These are phyloP conservation scores for Rhodocollybia butyracea DNA, from an alignment of 768 basidiomycete species.

Conservation along the genomic window DNA sequence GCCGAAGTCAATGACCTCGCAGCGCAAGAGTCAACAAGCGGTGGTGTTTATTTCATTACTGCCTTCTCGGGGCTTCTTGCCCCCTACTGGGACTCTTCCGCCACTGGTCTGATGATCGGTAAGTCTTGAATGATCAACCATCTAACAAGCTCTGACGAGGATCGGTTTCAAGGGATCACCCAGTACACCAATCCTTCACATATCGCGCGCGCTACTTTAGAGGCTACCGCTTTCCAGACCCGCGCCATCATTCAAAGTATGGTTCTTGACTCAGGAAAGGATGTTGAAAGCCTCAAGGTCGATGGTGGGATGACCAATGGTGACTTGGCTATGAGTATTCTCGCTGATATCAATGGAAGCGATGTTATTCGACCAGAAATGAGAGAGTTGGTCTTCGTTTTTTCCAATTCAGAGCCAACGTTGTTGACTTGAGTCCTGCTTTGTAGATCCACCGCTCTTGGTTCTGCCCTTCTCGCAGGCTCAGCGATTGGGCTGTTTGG, in stretches of 20 bases:
- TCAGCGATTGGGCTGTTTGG: conserved; percentile 85
- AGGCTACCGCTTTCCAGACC: conserved; percentile 96
- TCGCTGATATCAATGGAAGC: conserved; percentile 90
- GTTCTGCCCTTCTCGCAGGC: conserved; percentile 91
- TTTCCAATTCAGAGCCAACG: not conserved
- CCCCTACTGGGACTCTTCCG: conserved; percentile 97
- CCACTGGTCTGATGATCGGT: conserved; percentile 87
- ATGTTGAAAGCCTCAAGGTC: conserved; percentile 85
- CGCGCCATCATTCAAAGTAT: conserved; percentile 94
- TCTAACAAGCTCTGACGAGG: not conserved
- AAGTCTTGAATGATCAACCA: conserved; percentile 8
- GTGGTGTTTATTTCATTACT: conserved; percentile 94
- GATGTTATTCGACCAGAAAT: conserved; percentile 90
- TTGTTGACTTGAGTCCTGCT: not conserved
- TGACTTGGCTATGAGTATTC: conserved; percentile 80
- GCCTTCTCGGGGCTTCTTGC: conserved; percentile 95
- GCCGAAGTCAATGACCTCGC: conserved; percentile 85
- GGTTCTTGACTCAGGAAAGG: conserved; percentile 78
- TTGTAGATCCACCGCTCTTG: conserved; percentile 90
- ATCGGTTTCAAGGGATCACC: conserved; percentile 57
- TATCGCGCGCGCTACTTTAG: conserved; percentile 91
- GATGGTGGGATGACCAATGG: conserved; percentile 98
- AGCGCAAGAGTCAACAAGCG: conserved; percentile 69
- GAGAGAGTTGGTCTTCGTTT: conserved; percentile 71
- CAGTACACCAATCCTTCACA: conserved; percentile 90